Conservation (phyloP, 1,139 yeast species). For the Candida neerlandica region DNA sequence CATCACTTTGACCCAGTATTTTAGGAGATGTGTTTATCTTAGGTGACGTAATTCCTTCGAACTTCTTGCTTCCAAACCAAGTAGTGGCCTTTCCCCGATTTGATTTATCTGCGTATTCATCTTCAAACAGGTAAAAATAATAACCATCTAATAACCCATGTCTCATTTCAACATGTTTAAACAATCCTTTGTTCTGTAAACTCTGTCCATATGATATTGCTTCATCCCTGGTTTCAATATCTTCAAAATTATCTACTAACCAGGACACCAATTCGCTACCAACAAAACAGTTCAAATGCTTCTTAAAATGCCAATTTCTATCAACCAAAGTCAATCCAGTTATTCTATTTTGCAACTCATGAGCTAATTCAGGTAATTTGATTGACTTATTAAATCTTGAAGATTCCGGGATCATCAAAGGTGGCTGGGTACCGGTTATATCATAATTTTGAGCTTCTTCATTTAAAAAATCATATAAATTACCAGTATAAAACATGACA, state of each 20-base stretch:
- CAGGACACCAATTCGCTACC: conserved; percentile 88
- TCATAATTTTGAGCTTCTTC: conserved; percentile 37
- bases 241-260: conserved; percentile 77
- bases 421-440: conserved; percentile 37
- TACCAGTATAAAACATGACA: conserved; percentile 86
- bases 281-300: conserved; percentile 75
- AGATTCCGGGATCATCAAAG: conserved; percentile 37
- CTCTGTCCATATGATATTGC: conserved; percentile 80
- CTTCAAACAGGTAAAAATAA: conserved; percentile 76
- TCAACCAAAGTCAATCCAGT: conserved; percentile 71
- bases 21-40: conserved; percentile 35
- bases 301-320: conserved; percentile 88
- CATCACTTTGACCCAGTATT: conserved; percentile 19
- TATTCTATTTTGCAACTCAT: conserved; percentile 61
- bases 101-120: conserved; percentile 51
- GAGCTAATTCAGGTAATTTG: conserved; percentile 51
- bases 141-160: conserved; percentile 92
- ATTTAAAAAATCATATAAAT: conserved; percentile 64
- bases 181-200: conserved; percentile 70
- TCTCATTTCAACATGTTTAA: conserved; percentile 78
- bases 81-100: conserved; percentile 23
- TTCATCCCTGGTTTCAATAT: conserved; percentile 77
- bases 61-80: conserved; percentile 38
- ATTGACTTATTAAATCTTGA: conserved; percentile 40
- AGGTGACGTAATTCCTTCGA: conserved; percentile 19